Conservation (phyloP, 768 basidiomycete genomes). For the Flagelloscypha sp. region DNA sequence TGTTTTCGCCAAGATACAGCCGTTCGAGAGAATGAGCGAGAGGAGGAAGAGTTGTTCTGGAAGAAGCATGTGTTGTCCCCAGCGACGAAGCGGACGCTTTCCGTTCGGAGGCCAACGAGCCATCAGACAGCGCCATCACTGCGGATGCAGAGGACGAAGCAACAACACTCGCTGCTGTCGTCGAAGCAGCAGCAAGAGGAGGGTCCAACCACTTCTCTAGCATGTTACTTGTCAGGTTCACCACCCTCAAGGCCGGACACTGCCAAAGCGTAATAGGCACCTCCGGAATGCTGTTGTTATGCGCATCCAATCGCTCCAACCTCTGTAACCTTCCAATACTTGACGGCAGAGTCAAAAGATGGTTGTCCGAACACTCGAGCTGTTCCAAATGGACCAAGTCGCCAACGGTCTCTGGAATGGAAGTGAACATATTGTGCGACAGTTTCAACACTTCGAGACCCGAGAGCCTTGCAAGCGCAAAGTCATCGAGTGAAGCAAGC, state of each 20-base stretch:
- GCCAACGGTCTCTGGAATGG: constrained; percentile 78
- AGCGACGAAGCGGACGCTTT: constrained; percentile 32
- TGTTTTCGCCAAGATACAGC: constrained; percentile 88
- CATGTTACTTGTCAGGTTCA: constrained; percentile 89
- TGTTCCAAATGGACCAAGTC: constrained; percentile 60
- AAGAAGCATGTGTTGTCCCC: too few species aligned
- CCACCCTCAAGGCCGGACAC: constrained; percentile 57
- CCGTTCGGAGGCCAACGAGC: constrained; percentile 24
- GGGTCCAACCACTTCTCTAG: constrained; percentile 67
- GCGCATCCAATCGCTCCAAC: constrained; percentile 73
- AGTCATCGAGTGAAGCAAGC: constrained; percentile 73
- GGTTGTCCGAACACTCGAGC: constrained; percentile 89
- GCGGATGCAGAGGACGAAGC: neutral
- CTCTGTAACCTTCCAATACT: constrained; percentile 70
- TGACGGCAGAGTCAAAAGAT: constrained; percentile 65
- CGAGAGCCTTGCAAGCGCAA: constrained; percentile 61
- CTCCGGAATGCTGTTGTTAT: constrained; percentile 81
- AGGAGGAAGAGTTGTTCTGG: constrained; percentile 34
- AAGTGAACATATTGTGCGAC: constrained; percentile 80
- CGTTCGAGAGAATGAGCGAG: constrained; percentile 66
- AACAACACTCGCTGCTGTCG: constrained; percentile 11
- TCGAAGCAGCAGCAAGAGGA: constrained; percentile 24
- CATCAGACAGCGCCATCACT: constrained; percentile 1
- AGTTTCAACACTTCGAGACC: constrained; percentile 66
- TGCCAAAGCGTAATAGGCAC: constrained; percentile 78